phyloP scores from a whole-genome alignment of 164 flowering plant genomes.

The Liquidambar formosana region DNA sequence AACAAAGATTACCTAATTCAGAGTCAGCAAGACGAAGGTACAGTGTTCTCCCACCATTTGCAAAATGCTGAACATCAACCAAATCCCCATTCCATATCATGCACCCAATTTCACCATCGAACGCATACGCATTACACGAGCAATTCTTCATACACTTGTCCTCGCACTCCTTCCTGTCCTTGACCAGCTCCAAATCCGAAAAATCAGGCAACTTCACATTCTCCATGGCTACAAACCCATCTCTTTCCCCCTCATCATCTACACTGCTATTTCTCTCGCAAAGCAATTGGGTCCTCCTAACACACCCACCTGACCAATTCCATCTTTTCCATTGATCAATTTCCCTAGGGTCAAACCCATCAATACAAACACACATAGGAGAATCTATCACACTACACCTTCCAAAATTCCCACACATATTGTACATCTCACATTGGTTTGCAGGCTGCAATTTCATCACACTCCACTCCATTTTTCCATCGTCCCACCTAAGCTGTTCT shows the following conservation, averaged over 20 bases:
- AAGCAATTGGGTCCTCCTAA: conserved; percentile 32
- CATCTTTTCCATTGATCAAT: conserved; percentile 44
- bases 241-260: neutral
- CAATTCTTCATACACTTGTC: too few relatives aligned
- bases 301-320: conserved; percentile 67
- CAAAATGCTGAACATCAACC: conserved; percentile 36
- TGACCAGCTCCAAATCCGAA: neutral
- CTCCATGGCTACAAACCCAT: conserved; percentile 18
- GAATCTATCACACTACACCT: conserved; percentile 26
- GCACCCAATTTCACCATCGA: conserved; percentile 23
- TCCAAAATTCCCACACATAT: conserved; percentile 59
- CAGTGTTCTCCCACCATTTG: conserved; percentile 22
- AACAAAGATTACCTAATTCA: conserved; percentile 62
- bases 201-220: conserved; percentile 31
- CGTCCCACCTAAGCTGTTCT: conserved; percentile 49
- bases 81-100: conserved; percentile 32
- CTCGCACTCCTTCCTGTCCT: conserved; percentile 5
- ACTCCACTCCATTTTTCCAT: conserved; percentile 30
- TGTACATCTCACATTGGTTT: conserved; percentile 47
- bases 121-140: conserved; percentile 32
- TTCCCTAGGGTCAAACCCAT: conserved; percentile 47
- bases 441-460: conserved; percentile 30
- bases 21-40: conserved; percentile 44
- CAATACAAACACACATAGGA: conserved; percentile 44
- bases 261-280: conserved; percentile 27